A percentile compares a stretch with the other conserved stretches of the same genome.
Evolutionary conservation across 1,284 basidiomycete genomes (phyloP).

Genomic region (Pterulicium gracile): DNA sequence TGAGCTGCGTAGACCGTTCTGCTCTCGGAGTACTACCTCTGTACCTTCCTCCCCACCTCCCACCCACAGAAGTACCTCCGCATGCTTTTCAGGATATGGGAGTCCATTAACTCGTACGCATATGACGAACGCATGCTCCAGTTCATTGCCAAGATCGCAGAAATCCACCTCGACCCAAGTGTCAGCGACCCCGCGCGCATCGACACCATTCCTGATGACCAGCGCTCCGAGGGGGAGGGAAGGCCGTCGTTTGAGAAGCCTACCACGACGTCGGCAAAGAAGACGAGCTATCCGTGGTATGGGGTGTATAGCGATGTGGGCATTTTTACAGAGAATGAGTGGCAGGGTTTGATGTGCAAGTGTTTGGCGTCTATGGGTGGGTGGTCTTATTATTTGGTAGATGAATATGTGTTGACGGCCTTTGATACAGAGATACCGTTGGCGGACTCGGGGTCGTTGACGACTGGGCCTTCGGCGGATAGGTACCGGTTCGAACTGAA

Average conservation of each 20-base stretch:
- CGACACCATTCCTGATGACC: conserved; percentile 62
- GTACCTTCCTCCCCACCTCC: conserved; percentile 69
- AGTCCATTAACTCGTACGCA: conserved; percentile 74
- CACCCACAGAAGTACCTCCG: conserved; percentile 77
- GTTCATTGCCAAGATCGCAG: conserved; percentile 58
- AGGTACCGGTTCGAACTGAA: conserved; percentile 57
- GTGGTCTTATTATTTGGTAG: conserved; percentile 18
- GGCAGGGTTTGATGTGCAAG: conserved; percentile 86
- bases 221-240: conserved; percentile 48
- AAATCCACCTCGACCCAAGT: conserved; percentile 64
- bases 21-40: conserved; percentile 71
- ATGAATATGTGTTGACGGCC: conserved; percentile 8
- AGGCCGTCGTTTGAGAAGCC: conserved; percentile 45
- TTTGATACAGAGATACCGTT: conserved; percentile 44
- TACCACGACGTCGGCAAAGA: conserved; percentile 23
- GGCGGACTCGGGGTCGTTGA: conserved; percentile 59
- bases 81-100: conserved; percentile 74
- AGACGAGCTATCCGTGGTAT: conserved; percentile 36
- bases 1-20: conserved; percentile 45
- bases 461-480: conserved; percentile 61
- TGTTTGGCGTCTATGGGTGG: conserved; percentile 80
- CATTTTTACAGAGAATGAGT: conserved; percentile 83
- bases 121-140: conserved; percentile 78
- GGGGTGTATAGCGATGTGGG: conserved; percentile 76
- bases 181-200: conserved; percentile 62